Evolutionary conservation across 1,139 yeast species (phyloP), one percentile per base, ranked within the genome.

Genomic region (Kodamaea arcana): DNA sequence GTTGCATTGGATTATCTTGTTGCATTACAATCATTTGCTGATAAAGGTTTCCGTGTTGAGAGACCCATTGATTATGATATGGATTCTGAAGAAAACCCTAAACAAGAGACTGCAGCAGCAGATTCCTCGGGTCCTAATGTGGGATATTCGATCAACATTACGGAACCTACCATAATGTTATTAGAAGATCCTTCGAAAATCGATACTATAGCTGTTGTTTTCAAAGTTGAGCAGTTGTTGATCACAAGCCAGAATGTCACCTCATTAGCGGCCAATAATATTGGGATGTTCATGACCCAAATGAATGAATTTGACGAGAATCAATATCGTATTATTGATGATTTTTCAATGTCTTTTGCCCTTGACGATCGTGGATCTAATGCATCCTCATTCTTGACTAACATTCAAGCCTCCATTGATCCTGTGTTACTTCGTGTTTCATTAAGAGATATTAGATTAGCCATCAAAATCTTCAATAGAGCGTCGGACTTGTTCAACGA

Each of bases 141-240:
- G 40, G 80, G 81, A 2, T 80, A 77, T 51, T 75, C 88, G 1
- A 55, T 90, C 15, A 86, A 84, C 50, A 61, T 92, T 31, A 77
- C 79, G n/a, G 81, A 86, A 39, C 83, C 94, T 0, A 84, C 95
- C 0, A 68, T 92, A 13, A 78, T 86, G 24, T 58, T 94, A 25
- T 62, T 94, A 33, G 95, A 96, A 0, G 87, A 90, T 53, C 86
- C 96, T 1, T 70, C 83, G 2, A 65, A 70, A 10, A 52, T 58
- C 2, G 74, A 80, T 43, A 78, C 95, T 0, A 95, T 90, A 48
- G 98, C 98, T 0, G 73, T 92, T 40, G 96, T 92, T 1, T 83
- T 92, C 59, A 85, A 86, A 47, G 80, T 88, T 13, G 94, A 83
- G 39, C 96, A 90, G 50, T 60, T 90, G 7, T 62, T 84, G 31